Evolutionary conservation across 2,329 filamentous ascomycete species (phyloP).

Genomic region (Parasarocladium wereldwijsianum): DNA sequence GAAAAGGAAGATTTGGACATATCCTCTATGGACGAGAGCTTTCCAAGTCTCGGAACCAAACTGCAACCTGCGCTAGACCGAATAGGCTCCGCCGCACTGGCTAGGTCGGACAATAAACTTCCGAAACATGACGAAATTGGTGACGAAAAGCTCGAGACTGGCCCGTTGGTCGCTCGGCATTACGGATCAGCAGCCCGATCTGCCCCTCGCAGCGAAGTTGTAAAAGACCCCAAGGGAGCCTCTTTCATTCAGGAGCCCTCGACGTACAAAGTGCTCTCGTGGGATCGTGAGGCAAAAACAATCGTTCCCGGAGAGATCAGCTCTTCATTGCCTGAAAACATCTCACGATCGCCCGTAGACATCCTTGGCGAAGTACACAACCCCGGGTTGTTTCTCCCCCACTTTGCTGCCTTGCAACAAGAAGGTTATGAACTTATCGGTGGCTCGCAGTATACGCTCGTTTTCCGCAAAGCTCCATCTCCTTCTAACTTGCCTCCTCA

Average conservation of each 20-base stretch:
- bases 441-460: conserved; percentile 45
- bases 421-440: conserved; percentile 55
- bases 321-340: conserved; percentile 34
- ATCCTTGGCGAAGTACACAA: conserved; percentile 45
- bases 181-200: conserved; percentile 15
- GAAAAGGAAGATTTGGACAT: conserved; percentile 16
- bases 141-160: conserved; percentile 24
- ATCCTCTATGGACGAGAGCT: conserved; percentile 27
- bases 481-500: conserved; percentile 5
- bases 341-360: conserved; percentile 41
- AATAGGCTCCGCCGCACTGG: conserved; percentile 1
- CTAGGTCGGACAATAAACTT: conserved; percentile 16
- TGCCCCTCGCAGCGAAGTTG: neutral
- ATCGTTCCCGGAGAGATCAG: conserved; percentile 46
- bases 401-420: conserved; percentile 41
- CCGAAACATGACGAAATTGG: conserved; percentile 34
- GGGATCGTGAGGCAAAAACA: conserved; percentile 41
- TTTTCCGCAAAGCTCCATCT: conserved; percentile 45
- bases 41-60: conserved; percentile 14
- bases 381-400: conserved; percentile 49
- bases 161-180: conserved; percentile 18
- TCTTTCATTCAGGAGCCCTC: conserved; percentile 7
- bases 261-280: conserved; percentile 51
- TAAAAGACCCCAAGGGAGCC: neutral
- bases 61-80: conserved; percentile 18